These are phyloP conservation scores for Cladorrhinum samala DNA, from an alignment of 495 filamentous ascomycete species.

Conservation along the genomic window DNA sequence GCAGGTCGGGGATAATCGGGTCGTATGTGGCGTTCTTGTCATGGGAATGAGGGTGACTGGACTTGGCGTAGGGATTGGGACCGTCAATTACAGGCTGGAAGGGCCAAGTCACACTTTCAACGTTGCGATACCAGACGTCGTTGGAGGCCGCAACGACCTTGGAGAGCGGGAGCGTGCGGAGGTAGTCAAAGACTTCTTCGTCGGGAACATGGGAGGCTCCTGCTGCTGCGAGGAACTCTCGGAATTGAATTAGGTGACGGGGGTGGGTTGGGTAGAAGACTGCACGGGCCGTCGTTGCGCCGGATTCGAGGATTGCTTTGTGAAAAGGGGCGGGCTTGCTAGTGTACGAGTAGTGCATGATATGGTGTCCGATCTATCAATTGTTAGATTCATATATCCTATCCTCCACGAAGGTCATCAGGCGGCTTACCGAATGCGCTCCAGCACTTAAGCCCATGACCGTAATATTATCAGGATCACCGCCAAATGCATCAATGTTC, in stretches of 20 bases:
- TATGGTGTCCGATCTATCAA: conserved; percentile 55
- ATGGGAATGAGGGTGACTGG: conserved; percentile 6
- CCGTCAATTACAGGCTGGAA: conserved; percentile 65
- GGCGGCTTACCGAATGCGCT: conserved; percentile 50
- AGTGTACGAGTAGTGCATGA: conserved; percentile 44
- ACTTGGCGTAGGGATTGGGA: conserved; percentile 25
- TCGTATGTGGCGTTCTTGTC: conserved; percentile 4
- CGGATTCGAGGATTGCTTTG: conserved; percentile 59
- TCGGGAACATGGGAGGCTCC: conserved; percentile 36
- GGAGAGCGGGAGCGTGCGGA: conserved; percentile 43
- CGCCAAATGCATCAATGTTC: conserved; percentile 56
- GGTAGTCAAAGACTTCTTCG: conserved; percentile 41
- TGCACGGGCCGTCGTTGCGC: conserved; percentile 55
- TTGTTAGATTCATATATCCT: background rate
- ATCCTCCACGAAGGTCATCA: background rate
- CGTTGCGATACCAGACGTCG: conserved; percentile 47
- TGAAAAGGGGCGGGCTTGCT: conserved; percentile 44
- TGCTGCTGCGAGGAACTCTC: conserved; percentile 48
- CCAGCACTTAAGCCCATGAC: conserved; percentile 63
- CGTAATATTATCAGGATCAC: conserved; percentile 57
- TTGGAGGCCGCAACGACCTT: conserved; percentile 45
- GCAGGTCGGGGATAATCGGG: conserved; percentile 49
- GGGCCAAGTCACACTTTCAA: conserved; percentile 53
- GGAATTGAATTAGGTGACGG: conserved; percentile 55
- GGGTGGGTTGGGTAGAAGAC: conserved; percentile 49